These are phyloP conservation scores for Teunomyces pallodes DNA, from an alignment of 805 yeast species.

Conservation along the genomic window DNA sequence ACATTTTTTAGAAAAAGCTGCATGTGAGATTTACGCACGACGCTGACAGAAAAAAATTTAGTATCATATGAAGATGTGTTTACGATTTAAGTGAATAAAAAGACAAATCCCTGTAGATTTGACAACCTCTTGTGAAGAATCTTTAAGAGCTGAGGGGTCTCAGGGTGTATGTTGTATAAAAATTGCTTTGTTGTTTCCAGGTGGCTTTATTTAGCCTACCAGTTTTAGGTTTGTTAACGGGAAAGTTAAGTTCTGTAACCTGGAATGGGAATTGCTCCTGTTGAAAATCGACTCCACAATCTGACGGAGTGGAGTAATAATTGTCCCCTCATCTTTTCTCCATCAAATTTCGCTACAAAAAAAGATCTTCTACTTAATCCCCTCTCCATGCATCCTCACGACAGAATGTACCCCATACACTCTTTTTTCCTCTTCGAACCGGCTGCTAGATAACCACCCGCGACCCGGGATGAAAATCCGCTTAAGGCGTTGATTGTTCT, in stretches of 20 bases:
- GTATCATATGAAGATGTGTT: background rate
- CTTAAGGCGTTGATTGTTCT: slow-evolving; percentile 39
- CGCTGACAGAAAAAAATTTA: background rate
- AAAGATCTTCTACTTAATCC: background rate
- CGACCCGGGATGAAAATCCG: slow-evolving; percentile 47
- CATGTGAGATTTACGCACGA: slow-evolving; percentile 3
- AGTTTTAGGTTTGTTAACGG: background rate
- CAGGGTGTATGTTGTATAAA: background rate
- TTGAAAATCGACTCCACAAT: background rate
- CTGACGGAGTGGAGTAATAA: background rate
- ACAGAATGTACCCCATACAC: slow-evolving; percentile 12
- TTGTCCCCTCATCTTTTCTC: slow-evolving; percentile 1
- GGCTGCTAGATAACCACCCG: slow-evolving; percentile 48
- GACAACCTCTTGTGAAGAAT: background rate
- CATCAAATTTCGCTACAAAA: background rate
- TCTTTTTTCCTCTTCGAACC: slow-evolving; percentile 15
- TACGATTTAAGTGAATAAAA: background rate
- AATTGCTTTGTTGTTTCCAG: background rate
- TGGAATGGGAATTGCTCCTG: background rate
- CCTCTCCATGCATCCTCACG: background rate
- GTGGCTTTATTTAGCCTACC: background rate
- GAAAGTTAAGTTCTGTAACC: background rate
- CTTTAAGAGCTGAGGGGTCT: background rate
- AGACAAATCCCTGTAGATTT: background rate
- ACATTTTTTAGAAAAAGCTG: slow-evolving; percentile 1